phyloP scores from a whole-genome alignment of 441 rosid species.

The Codiaeum variegatum region DNA sequence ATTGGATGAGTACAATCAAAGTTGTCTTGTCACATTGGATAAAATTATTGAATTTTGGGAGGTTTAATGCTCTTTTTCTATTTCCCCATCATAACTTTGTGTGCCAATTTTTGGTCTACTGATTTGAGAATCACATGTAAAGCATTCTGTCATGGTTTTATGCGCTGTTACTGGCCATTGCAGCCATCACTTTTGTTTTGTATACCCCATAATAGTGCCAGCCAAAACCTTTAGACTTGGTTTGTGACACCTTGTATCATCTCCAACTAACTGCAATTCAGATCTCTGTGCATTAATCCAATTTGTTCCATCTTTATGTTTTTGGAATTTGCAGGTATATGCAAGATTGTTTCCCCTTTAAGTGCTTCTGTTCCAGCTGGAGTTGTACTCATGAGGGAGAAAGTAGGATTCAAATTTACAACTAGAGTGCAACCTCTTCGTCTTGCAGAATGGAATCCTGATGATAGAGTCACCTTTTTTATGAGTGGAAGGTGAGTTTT shows the following conservation, averaged over 20 bases:
- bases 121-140: background rate
- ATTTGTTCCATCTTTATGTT: background rate
- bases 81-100: background rate
- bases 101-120: background rate
- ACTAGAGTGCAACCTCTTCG: slow-evolving; percentile 99
- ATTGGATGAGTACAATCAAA: background rate
- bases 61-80: background rate
- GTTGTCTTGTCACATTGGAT: background rate
- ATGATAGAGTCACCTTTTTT: slow-evolving; percentile 92
- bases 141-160: background rate
- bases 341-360: slow-evolving; percentile 90
- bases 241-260: background rate
- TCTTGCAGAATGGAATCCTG: slow-evolving; percentile 93
- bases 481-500: slow-evolving; percentile 92
- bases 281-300: background rate
- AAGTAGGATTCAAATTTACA: slow-evolving; percentile 87
- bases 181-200: background rate
- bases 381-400: slow-evolving; percentile 79
- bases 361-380: slow-evolving; percentile 94
- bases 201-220: background rate
- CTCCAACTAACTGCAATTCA: background rate
- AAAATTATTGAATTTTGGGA: background rate
- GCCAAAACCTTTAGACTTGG: background rate
- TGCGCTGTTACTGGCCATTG: background rate
- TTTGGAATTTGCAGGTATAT: slow-evolving; percentile 53